Conservation (phyloP, 169 alveolate species). For the Pseudocohnilembus persalinus region DNA sequence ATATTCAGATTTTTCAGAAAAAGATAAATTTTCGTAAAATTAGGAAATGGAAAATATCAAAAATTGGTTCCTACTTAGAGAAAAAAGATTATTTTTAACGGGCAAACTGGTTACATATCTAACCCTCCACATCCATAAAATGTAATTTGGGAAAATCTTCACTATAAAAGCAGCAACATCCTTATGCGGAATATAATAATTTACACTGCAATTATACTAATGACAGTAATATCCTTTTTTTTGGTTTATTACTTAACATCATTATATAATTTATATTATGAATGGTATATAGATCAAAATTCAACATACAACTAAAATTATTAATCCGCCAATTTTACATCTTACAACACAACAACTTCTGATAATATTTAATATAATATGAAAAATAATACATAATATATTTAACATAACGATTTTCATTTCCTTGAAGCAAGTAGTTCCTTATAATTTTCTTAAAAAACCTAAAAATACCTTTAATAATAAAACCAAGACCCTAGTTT, state of each 20-base stretch:
- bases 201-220: too few relatives aligned
- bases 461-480: too few relatives aligned
- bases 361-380: background rate
- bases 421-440: too few relatives aligned
- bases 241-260: background rate
- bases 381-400: background rate
- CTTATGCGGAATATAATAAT: background rate
- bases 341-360: background rate
- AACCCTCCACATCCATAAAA: background rate
- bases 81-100: too few relatives aligned
- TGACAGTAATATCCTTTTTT: background rate
- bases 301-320: too few relatives aligned
- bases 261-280: too few relatives aligned
- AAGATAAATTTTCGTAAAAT: too few relatives aligned
- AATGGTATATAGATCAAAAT: background rate
- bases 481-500: background rate
- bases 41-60: background rate
- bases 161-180: background rate
- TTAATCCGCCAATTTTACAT: too few relatives aligned
- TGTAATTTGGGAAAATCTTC: background rate
- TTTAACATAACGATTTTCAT: too few relatives aligned
- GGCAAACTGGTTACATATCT: background rate
- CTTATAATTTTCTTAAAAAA: too few relatives aligned
- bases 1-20: too few relatives aligned
- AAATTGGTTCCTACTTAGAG: background rate